Evolutionary conservation across 192 early-diverging fungal genomes (phyloP).

Genomic region (Piromyces sp.): DNA sequence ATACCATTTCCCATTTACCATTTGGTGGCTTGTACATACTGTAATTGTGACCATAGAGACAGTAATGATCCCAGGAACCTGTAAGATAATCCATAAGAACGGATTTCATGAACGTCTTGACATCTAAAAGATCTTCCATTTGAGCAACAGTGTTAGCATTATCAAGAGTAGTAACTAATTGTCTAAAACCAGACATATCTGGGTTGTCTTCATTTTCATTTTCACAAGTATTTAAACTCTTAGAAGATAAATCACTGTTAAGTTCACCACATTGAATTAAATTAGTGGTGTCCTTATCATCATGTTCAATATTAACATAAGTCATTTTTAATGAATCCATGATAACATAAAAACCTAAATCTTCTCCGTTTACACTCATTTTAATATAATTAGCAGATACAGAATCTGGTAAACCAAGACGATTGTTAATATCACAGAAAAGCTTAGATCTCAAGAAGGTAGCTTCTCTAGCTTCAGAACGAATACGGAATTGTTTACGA

Average conservation of each 20-base stretch:
- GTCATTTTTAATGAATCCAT: neutral
- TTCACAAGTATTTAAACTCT: neutral
- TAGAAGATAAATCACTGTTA: neutral
- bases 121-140: neutral
- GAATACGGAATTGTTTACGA: neutral
- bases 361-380: neutral
- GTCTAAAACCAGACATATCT: neutral
- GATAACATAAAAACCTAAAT: neutral
- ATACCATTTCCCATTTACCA: neutral
- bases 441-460: neutral
- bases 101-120: neutral
- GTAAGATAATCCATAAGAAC: neutral
- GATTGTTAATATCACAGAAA: neutral
- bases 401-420: neutral
- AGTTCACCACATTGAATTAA: neutral
- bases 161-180: neutral
- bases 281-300: neutral
- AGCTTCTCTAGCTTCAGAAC: neutral
- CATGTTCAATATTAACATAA: neutral
- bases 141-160: neutral
- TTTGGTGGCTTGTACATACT: neutral
- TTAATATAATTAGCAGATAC: neutral
- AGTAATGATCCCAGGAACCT: neutral
- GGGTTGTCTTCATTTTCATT: neutral
- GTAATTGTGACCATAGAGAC: neutral